Conservation (phyloP, 441 rosid species). For the Breynia disticha region DNA sequence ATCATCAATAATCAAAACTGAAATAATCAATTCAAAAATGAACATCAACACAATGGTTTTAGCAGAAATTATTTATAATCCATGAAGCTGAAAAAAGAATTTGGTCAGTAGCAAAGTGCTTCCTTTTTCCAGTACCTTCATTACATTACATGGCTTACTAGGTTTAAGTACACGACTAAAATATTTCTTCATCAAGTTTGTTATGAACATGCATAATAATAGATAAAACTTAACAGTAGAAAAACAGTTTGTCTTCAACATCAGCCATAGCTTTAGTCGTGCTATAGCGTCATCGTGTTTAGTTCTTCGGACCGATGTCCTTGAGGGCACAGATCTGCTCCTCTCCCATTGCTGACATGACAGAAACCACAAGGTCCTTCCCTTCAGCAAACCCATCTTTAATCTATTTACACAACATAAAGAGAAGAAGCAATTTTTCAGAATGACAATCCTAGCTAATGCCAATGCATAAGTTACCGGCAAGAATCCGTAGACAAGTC, state of each 20-base stretch:
- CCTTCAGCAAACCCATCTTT: slow-evolving; percentile 67
- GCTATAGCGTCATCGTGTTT: slow-evolving; percentile 26
- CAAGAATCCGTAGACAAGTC: too few species aligned
- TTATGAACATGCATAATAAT: slow-evolving; percentile 12
- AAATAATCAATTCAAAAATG: too few species aligned
- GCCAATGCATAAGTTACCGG: too few species aligned
- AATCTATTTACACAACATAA: slow-evolving; percentile 29
- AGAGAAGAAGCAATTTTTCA: neutral
- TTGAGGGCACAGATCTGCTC: slow-evolving; percentile 77
- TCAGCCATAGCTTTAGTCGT: slow-evolving; percentile 15
- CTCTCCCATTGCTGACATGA: slow-evolving; percentile 89
- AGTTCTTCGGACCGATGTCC: slow-evolving; percentile 70
- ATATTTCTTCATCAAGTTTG: neutral
- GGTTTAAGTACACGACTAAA: too few species aligned
- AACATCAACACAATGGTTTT: too few species aligned
- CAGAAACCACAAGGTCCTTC: slow-evolving; percentile 66
- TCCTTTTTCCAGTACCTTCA: too few species aligned
- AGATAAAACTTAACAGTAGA: slow-evolving; percentile 15
- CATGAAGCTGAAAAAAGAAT: too few species aligned
- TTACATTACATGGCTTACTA: too few species aligned
- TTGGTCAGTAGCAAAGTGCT: too few species aligned
- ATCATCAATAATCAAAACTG: too few species aligned
- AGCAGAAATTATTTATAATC: too few species aligned
- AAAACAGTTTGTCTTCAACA: slow-evolving; percentile 9
- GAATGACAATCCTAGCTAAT: too few species aligned